These are phyloP conservation scores for Mesembryanthemum crystallinum DNA, from an alignment of 148 eudicot species.

Conservation along the genomic window DNA sequence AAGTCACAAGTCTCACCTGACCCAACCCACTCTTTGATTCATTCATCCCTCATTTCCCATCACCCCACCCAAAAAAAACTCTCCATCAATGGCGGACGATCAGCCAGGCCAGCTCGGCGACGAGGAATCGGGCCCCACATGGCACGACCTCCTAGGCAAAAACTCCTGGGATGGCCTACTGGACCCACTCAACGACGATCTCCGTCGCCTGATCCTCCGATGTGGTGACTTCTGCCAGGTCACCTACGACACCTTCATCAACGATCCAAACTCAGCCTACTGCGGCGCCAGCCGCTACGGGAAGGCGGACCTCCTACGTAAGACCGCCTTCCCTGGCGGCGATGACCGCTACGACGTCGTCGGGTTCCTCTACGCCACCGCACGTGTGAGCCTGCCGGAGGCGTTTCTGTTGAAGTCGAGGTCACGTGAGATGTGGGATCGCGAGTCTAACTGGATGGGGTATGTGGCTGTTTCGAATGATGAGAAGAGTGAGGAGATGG, in stretches of 20 bases:
- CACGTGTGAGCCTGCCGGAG: constrained; percentile 42
- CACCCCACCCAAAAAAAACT: not conserved
- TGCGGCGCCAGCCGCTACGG: constrained; percentile 45
- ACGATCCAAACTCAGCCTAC: constrained; percentile 37
- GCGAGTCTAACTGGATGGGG: constrained; percentile 78
- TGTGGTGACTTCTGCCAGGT: constrained; percentile 90
- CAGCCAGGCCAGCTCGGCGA: constrained; percentile 25
- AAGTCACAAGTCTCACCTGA: not conserved
- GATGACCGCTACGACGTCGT: constrained; percentile 35
- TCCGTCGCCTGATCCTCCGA: constrained; percentile 65
- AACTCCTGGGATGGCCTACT: constrained; percentile 67
- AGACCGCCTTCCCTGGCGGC: constrained; percentile 34
- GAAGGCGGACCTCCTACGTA: constrained; percentile 23
- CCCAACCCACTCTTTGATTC: no score
- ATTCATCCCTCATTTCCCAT: not conserved
- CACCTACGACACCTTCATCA: constrained; percentile 68
- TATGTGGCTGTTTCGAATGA: constrained; percentile 56
- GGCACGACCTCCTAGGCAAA: constrained; percentile 49
- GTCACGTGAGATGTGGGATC: constrained; percentile 66
- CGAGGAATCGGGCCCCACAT: constrained; percentile 17
- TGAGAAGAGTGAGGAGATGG: constrained; percentile 28
- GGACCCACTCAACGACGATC: constrained; percentile 54
- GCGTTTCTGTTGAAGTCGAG: constrained; percentile 52
- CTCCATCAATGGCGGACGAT: constrained; percentile 26
- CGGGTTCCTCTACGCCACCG: constrained; percentile 65